Evolutionary conservation across 257 asterid species (phyloP), one percentile per base, ranked within the genome.

Genomic region (Echites panduratus): DNA sequence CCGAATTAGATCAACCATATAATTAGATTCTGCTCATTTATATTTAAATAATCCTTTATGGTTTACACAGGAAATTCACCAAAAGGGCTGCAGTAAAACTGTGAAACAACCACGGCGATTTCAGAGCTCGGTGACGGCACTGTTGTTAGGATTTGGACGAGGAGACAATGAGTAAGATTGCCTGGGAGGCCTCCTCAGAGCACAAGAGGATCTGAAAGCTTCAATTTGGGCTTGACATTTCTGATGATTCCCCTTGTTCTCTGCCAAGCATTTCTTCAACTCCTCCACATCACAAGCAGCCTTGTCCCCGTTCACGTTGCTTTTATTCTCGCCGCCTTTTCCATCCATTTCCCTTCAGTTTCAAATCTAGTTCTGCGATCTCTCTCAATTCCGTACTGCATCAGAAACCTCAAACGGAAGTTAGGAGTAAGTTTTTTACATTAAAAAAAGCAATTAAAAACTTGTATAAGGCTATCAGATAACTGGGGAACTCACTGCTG

Each of bases 221-320:
- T 89, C 84, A 19, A 89, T 76, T n/a, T 84, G 93, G n/a, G 88
- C 79, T 73, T 80, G 86, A 76, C 96, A 89, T 78, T 87, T 89
- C 16, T 61, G 45, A 62, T 76, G 79, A 74, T 86, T 88, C 38
- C 96, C 96, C 73, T 89, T 85, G 84, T 85, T 83, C 68, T 84
- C 90, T 72, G 77, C 85, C 87, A 89, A 81, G 74, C 96, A 89
- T 78, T 87, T 87, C 86, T 82, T 85, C 47, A 89, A 84, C 50
- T 88, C 89, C 35, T 84, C 86, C 12, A 84, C 93, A 63, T 87
- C 91, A 64, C 96, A 89, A 0, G 89, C 78, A 54, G 59, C 2
- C 26, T 69, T 76, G 79, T 84, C 84, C 70, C 76, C 81, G 76
- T 48, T 79, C 49, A 57, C 35, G 61, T 45, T n/a, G 79, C 73